Evolutionary conservation across 2,329 filamentous ascomycete genomes (phyloP).

Genomic region (Paecilomyces fulvus): DNA sequence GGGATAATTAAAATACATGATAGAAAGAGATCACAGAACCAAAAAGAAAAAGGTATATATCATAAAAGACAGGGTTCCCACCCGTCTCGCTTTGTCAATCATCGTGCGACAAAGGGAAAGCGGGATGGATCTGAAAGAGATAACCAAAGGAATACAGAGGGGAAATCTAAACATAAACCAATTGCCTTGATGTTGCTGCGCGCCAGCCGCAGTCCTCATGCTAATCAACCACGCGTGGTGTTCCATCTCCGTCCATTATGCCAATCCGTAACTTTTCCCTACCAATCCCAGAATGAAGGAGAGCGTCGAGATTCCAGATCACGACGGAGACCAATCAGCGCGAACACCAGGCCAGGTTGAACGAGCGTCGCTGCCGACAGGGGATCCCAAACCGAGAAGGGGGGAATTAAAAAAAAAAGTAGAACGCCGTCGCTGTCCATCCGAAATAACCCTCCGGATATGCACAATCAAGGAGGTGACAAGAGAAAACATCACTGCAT

Average conservation of each 20-base stretch:
- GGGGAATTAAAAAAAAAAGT: conserved; percentile 6
- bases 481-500: background rate
- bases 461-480: background rate
- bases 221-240: background rate
- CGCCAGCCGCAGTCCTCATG: background rate
- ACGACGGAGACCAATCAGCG: background rate
- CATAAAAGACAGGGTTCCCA: background rate
- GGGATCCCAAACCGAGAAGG: conserved; percentile 1
- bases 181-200: background rate
- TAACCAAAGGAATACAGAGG: background rate
- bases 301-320: background rate
- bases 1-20: background rate
- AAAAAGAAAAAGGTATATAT: background rate
- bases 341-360: background rate
- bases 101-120: background rate
- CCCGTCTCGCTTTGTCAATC: background rate
- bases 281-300: background rate
- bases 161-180: background rate
- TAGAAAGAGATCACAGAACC: background rate
- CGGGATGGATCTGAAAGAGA: background rate
- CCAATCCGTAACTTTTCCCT: background rate
- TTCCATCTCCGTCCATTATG: background rate
- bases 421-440: background rate
- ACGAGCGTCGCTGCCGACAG: background rate
- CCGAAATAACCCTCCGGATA: background rate